Evolutionary conservation across 2,329 filamentous ascomycete species (phyloP).

Genomic region (Penicillium sp.): DNA sequence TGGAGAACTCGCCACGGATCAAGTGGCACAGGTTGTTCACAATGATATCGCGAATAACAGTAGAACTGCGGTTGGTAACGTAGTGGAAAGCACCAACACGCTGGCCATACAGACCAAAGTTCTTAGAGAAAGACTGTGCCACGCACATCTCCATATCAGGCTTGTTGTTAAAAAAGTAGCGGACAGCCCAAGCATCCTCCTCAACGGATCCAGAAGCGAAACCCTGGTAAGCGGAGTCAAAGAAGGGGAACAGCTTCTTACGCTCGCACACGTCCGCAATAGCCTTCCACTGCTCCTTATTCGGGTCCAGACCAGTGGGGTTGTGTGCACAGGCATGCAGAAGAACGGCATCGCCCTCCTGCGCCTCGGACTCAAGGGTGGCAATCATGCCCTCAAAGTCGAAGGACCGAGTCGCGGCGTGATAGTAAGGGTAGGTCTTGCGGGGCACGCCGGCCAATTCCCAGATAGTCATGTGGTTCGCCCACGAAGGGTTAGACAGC

Average conservation of each 20-base stretch:
- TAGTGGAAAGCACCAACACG: constrained; percentile 89
- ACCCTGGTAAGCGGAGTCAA: constrained; percentile 96
- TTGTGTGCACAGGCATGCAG: constrained; percentile 97
- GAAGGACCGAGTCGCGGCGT: constrained; percentile 54
- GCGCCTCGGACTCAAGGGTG: constrained; percentile 81
- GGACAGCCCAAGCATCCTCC: constrained; percentile 82
- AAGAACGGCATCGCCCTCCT: constrained; percentile 78
- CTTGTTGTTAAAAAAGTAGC: constrained; percentile 80
- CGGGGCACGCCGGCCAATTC: constrained; percentile 69
- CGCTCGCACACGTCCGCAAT: constrained; percentile 74
- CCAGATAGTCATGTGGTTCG: constrained; percentile 97
- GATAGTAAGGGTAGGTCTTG: constrained; percentile 89
- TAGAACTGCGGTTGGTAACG: constrained; percentile 33
- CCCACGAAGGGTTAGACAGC: constrained; percentile 94
- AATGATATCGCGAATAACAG: constrained; percentile 30
- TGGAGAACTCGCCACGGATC: constrained; percentile 42
- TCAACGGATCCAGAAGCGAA: constrained; percentile 88
- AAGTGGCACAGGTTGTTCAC: constrained; percentile 42
- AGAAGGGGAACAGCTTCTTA: constrained; percentile 93
- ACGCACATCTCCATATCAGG: constrained; percentile 67
- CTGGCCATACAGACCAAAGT: constrained; percentile 86
- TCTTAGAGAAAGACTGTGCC: constrained; percentile 63
- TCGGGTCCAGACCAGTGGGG: constrained; percentile 93
- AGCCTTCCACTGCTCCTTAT: constrained; percentile 87
- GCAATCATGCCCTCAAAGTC: constrained; percentile 64